Evolutionary conservation across 148 eudicot genomes (phyloP), one percentile per base, ranked within the genome.

Genomic region (Rhododendron vialii): DNA sequence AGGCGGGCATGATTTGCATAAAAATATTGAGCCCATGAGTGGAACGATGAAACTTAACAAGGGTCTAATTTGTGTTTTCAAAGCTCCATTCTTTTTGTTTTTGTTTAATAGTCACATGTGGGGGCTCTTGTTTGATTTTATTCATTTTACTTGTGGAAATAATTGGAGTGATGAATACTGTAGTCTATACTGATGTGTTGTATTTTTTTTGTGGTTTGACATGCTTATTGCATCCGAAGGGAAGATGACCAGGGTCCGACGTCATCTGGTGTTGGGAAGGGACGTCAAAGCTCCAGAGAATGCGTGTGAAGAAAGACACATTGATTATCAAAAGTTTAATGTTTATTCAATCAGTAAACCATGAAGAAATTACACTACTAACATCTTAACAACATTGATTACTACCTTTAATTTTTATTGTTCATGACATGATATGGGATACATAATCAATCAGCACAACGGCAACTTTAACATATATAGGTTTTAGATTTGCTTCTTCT

Each of bases 401-500:
- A 69, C 6, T 36, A 69, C 3, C 6, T 69, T 69, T 65, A 53
- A 55, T 13, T 13, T 5, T 30, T 71, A 4, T 14, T 13, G 33
- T 26, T 26, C 15, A 67, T 67, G 74, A 26, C 15, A 67, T 67
- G 74, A 26, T 14, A 65, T 5, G 30, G 28, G 76, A 71, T 30
- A 4, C 76, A 35, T 82, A 20, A 59, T 63, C 45, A 12, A 82
- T 9, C 28, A 15, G 78, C 59, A 26, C 59, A n/a, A 41, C 26
- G n/a, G 38, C 45, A 22, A 26, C 3, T 8, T 8, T 8, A 33
- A 17, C 11, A 41, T 18, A 9, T 61, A 80, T 47, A 85, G 41
- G 84, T 50, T 82, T 81, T 63, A 90, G 33, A 26, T 78, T 48
- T 85, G 88, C 71, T 90, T 90, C 87, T 90, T 90, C 86, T 85